phyloP scores from a whole-genome alignment of 2,329 filamentous ascomycete genomes.

The Xylariaceae sp. region DNA sequence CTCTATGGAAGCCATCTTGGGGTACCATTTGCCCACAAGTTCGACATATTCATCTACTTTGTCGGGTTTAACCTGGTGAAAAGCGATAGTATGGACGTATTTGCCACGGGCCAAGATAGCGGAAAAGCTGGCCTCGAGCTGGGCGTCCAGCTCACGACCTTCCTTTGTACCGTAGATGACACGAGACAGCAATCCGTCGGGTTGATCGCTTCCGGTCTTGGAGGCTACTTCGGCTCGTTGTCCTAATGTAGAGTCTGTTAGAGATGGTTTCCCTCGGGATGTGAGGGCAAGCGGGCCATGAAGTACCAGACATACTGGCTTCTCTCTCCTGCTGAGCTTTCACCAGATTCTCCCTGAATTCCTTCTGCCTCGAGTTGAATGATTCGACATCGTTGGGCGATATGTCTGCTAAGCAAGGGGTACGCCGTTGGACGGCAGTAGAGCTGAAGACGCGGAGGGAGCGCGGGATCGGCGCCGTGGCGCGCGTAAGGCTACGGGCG shows the following conservation, averaged over 20 bases:
- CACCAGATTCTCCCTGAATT: conserved; percentile 77
- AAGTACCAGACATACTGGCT: conserved; percentile 63
- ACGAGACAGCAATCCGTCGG: conserved; percentile 68
- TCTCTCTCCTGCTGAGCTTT: conserved; percentile 74
- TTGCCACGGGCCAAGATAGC: conserved; percentile 93
- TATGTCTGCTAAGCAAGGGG: conserved; percentile 83
- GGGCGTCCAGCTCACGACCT: conserved; percentile 85
- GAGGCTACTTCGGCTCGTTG: conserved; percentile 50
- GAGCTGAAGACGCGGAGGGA: conserved; percentile 54
- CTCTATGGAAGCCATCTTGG: conserved; percentile 73
- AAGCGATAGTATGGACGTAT: conserved; percentile 96
- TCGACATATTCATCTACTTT: conserved; percentile 93
- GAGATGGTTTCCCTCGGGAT: conserved; percentile 38
- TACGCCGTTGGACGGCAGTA: conserved; percentile 43
- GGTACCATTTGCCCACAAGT: conserved; percentile 87
- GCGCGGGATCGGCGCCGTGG: conserved; percentile 41
- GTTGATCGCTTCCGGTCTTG: conserved; percentile 55
- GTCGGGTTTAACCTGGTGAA: conserved; percentile 92
- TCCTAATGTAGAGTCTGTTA: conserved; percentile 46
- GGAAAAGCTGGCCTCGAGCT: conserved; percentile 93
- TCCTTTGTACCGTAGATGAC: conserved; percentile 97
- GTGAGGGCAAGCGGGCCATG: conserved; percentile 23
- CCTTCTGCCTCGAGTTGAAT: conserved; percentile 79
- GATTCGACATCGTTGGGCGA: conserved; percentile 61
- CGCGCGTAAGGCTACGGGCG: conserved; percentile 46